A percentile compares a stretch with the other conserved stretches of the same genome.
Evolutionary conservation across 768 basidiomycete genomes (phyloP).

Genomic region (Rhodosporidiobolus sp.): DNA sequence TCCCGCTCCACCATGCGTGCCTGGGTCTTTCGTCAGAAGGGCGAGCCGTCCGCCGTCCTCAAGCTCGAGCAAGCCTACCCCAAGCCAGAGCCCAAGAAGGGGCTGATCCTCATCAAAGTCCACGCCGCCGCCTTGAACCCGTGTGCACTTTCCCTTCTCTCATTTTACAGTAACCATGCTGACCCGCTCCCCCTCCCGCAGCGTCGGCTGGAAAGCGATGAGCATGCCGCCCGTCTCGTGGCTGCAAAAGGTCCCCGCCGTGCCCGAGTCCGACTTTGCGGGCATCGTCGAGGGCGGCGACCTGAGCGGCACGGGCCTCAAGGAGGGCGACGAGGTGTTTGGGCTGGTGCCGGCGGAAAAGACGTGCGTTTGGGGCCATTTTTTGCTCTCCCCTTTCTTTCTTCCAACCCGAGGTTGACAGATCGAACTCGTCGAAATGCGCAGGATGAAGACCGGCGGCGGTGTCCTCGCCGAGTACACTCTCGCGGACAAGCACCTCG

Average conservation of each 20-base stretch:
- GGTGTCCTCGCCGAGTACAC: conserved; percentile 64
- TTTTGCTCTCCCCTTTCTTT: background rate
- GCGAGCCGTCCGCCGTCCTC: conserved; percentile 48
- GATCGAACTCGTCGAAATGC: background rate
- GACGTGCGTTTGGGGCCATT: background rate
- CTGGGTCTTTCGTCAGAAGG: conserved; percentile 40
- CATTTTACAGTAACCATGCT: background rate
- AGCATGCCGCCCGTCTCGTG: conserved; percentile 53
- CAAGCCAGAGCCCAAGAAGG: conserved; percentile 49
- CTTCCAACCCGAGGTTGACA: background rate
- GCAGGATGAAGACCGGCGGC: conserved; percentile 50
- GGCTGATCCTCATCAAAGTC: conserved; percentile 58
- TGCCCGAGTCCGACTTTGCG: conserved; percentile 63
- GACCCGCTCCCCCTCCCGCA: conserved; percentile 41
- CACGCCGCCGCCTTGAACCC: conserved; percentile 63
- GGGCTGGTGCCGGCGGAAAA: conserved; percentile 56
- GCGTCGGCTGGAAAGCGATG: conserved; percentile 62
- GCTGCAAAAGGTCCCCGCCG: conserved; percentile 55
- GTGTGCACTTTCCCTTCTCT: conserved; percentile 50
- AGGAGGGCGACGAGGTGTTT: conserved; percentile 63
- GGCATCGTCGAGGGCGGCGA: conserved; percentile 59
- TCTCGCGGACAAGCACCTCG: conserved; percentile 52
- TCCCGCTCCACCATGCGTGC: conserved; percentile 28
- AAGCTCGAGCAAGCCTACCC: conserved; percentile 45
- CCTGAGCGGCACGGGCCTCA: conserved; percentile 57